Conservation (phyloP, 139 green algal species). For the Ettlia oleoabundans region DNA sequence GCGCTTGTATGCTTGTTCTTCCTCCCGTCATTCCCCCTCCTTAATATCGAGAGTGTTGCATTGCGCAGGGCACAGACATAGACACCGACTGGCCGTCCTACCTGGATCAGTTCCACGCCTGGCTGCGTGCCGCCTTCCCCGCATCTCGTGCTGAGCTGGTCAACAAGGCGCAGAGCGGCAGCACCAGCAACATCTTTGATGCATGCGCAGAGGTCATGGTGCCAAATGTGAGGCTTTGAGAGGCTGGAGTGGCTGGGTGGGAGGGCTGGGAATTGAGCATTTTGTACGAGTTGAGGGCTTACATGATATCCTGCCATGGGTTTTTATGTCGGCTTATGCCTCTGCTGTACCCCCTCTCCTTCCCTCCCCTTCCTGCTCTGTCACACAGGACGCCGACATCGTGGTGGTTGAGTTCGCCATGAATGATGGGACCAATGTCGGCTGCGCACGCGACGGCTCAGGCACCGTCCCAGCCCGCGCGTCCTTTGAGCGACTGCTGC, state of each 20-base stretch:
- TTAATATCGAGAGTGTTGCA: too few species aligned
- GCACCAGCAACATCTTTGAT: slow-evolving; percentile 33
- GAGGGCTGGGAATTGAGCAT: too few species aligned
- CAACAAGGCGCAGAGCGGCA: slow-evolving; percentile 35
- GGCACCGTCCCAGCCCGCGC: slow-evolving; percentile 29
- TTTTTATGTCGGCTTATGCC: too few species aligned
- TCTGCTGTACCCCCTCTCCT: not conserved
- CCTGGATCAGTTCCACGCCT: slow-evolving; percentile 28
- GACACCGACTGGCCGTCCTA: slow-evolving; percentile 34
- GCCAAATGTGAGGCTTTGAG: not conserved
- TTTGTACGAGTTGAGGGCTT: too few species aligned
- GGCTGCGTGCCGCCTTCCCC: slow-evolving; percentile 32
- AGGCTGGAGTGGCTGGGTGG: not conserved
- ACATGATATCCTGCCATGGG: too few species aligned
- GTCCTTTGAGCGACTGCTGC: slow-evolving; percentile 31
- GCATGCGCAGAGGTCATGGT: slow-evolving; percentile 29
- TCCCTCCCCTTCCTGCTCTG: not conserved
- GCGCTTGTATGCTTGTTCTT: not conserved
- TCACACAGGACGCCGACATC: slow-evolving; percentile 6
- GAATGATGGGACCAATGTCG: slow-evolving; percentile 25
- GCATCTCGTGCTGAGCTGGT: slow-evolving; percentile 3
- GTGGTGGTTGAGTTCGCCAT: slow-evolving; percentile 33
- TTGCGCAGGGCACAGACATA: slow-evolving; percentile 30
- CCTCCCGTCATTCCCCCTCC: too few species aligned
- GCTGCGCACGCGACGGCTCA: slow-evolving; percentile 6